Evolutionary conservation across 2,329 filamentous ascomycete genomes (phyloP).

Genomic region (Penicillium verrucosum): DNA sequence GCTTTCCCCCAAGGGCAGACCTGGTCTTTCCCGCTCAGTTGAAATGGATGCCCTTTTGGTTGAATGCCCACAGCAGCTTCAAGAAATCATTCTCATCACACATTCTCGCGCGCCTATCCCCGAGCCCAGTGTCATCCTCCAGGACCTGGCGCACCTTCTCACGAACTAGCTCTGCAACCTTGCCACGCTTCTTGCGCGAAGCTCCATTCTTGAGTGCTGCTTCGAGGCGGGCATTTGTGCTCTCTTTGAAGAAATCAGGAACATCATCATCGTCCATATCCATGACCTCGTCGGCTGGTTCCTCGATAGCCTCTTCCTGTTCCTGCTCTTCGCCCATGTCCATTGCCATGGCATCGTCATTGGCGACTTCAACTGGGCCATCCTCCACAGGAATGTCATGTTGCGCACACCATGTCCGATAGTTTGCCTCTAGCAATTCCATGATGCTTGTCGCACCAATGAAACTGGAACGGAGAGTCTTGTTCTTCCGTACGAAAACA

Average conservation of each 20-base stretch:
- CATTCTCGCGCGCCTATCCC: conserved; percentile 76
- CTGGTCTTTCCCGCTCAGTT: conserved; percentile 47
- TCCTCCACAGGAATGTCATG: conserved; percentile 78
- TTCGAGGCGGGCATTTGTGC: conserved; percentile 32
- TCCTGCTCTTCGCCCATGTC: conserved; percentile 32
- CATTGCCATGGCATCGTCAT: conserved; percentile 38
- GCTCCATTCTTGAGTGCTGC: conserved; percentile 48
- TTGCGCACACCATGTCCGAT: conserved; percentile 83
- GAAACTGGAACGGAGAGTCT: conserved; percentile 78
- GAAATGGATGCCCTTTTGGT: conserved; percentile 91
- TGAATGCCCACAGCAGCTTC: conserved; percentile 76
- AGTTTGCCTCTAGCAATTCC: conserved; percentile 81
- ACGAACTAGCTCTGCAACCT: conserved; percentile 75
- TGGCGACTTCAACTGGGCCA: conserved; percentile 41
- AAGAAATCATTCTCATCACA: conserved; percentile 94
- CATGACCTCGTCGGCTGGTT: conserved; percentile 53
- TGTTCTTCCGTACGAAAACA: conserved; percentile 84
- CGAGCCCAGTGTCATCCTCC: conserved; percentile 73
- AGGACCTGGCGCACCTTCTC: conserved; percentile 84
- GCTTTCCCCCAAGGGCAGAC: conserved; percentile 7
- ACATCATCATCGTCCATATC: conserved; percentile 59
- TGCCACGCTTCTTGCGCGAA: conserved; percentile 70
- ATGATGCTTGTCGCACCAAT: conserved; percentile 77
- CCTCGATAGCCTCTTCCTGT: conserved; percentile 32
- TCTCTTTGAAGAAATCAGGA: conserved; percentile 80